phyloP scores from a whole-genome alignment of 2,329 filamentous ascomycete species.

The Fusarium devonianum region DNA sequence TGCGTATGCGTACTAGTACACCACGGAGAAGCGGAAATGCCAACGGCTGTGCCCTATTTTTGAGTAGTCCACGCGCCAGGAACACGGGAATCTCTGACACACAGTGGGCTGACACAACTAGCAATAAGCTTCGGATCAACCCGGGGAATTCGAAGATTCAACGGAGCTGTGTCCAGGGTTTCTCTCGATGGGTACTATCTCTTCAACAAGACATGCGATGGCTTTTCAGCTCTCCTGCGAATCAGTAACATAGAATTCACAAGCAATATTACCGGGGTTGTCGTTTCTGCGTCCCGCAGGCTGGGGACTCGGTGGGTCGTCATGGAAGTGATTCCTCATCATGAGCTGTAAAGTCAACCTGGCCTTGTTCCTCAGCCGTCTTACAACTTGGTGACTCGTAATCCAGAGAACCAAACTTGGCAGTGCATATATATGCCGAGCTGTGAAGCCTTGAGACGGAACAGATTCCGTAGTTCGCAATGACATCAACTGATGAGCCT shows the following conservation, averaged over 20 bases:
- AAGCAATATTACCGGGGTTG: conserved; percentile 22
- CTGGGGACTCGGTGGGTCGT: conserved; percentile 6
- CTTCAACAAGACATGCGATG: conserved; percentile 1
- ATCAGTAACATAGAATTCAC: conserved; percentile 31
- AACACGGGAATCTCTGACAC: conserved; percentile 33
- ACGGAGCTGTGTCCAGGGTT: conserved; percentile 30
- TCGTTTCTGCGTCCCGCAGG: conserved; percentile 11
- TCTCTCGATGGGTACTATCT: too few relatives aligned
- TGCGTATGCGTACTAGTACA: too few relatives aligned
- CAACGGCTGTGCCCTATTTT: conserved; percentile 14
- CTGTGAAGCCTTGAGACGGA: conserved; percentile 2
- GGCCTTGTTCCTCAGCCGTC: background rate
- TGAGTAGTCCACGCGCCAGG: conserved; percentile 23
- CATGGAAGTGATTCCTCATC: conserved; percentile 8
- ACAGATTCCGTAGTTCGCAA: conserved; percentile 10
- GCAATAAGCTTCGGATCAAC: conserved; percentile 31
- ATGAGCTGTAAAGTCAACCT: too few relatives aligned
- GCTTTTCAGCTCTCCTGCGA: conserved; percentile 5
- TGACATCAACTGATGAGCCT: background rate
- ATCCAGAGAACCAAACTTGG: background rate
- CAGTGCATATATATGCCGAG: conserved; percentile 2
- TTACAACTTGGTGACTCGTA: background rate
- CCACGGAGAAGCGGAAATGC: conserved; percentile 41
- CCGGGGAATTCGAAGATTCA: conserved; percentile 31
- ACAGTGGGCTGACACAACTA: conserved; percentile 37